Conservation (phyloP, 305 asterid genomes). For the Plantago coronopus region DNA sequence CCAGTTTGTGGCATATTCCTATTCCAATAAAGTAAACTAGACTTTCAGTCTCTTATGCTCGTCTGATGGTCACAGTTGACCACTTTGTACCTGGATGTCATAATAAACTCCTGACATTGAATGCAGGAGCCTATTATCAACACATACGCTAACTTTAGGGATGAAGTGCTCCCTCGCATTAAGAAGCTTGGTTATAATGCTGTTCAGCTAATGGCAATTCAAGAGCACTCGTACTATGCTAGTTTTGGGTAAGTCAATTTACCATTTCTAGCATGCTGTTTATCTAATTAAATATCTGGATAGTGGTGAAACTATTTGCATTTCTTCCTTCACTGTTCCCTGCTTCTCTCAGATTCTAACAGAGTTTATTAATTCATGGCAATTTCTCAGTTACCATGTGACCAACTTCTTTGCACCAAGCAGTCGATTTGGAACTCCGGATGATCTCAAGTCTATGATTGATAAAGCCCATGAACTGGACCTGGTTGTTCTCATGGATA, state of each 20-base stretch:
- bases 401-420: constrained; percentile 99
- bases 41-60: constrained; percentile 12
- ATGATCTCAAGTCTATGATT: constrained; percentile 91
- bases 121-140: constrained; percentile 83
- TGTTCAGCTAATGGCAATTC: constrained; percentile 99
- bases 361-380: constrained; percentile 20
- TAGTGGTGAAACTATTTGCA: constrained; percentile 10
- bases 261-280: constrained; percentile 10
- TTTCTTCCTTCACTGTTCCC: constrained; percentile 7
- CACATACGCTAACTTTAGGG: constrained; percentile 89
- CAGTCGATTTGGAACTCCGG: constrained; percentile 98
- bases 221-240: constrained; percentile 99
- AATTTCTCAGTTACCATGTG: constrained; percentile 79
- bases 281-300: constrained; percentile 12
- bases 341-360: constrained; percentile 25
- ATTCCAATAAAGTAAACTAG: neutral
- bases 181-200: constrained; percentile 97
- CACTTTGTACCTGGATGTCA: constrained; percentile 13
- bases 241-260: constrained; percentile 78
- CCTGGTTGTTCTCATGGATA: constrained; percentile 95
- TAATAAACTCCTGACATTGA: constrained; percentile 22
- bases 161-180: constrained; percentile 96
- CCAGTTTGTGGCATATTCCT: neutral
- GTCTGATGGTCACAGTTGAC: constrained; percentile 14
- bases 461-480: constrained; percentile 98